These are phyloP conservation scores for Saturnispora dispora DNA, from an alignment of 805 yeast genomes.

Conservation along the genomic window DNA sequence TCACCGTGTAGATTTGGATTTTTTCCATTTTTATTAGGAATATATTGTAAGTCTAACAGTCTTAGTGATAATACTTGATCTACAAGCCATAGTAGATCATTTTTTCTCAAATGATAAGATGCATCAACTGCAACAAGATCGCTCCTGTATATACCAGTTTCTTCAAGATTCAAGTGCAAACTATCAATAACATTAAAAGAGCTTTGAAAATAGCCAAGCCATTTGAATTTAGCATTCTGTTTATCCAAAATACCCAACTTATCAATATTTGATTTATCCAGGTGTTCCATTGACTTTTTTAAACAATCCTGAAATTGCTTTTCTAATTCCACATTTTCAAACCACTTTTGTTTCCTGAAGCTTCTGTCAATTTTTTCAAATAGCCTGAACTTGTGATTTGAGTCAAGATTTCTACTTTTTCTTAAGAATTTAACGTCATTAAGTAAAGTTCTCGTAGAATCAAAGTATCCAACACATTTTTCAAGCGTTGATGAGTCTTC, in stretches of 20 bases:
- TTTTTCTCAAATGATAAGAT: constrained; percentile 2
- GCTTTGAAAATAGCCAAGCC: constrained; percentile 23
- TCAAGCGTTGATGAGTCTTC: not conserved
- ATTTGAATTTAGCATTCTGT: constrained; percentile 18
- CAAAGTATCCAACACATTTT: constrained; percentile 23
- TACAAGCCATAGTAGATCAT: not conserved
- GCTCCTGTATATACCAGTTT: constrained; percentile 6
- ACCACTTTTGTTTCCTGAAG: constrained; percentile 29
- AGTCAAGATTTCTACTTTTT: constrained; percentile 28
- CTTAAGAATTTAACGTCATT: constrained; percentile 50
- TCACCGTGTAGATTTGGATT: not conserved
- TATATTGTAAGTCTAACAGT: not conserved
- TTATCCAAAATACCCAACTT: constrained; percentile 10
- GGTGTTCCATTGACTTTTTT: constrained; percentile 15
- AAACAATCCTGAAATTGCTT: constrained; percentile 26
- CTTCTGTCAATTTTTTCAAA: constrained; percentile 24
- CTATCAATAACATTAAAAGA: constrained; percentile 24
- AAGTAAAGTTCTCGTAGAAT: constrained; percentile 48
- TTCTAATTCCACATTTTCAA: constrained; percentile 31
- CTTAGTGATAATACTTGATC: not conserved
- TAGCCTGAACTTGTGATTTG: constrained; percentile 16
- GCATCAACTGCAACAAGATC: constrained; percentile 5
- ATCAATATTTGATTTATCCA: not conserved
- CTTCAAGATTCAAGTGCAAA: constrained; percentile 7
- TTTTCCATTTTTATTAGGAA: not conserved